A percentile compares a stretch with the other conserved stretches of the same genome.
phyloP scores from a whole-genome alignment of 1,284 basidiomycete species.

The Meira miltonrushii region DNA sequence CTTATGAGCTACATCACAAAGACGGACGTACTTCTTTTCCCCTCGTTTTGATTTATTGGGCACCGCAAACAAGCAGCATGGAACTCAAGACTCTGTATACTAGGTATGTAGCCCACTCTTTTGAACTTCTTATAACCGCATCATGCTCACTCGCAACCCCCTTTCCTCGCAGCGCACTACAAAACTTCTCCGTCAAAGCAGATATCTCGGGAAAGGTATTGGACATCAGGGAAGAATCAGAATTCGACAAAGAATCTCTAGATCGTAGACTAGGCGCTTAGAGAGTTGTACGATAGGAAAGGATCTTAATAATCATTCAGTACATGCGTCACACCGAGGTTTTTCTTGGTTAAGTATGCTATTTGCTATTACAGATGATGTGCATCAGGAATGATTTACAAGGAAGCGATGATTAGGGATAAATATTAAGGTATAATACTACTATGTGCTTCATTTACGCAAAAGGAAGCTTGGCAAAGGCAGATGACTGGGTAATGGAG shows the following conservation, averaged over 20 bases:
- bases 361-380: no score
- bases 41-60: constrained; percentile 40
- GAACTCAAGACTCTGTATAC: constrained; percentile 46
- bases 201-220: constrained; percentile 44
- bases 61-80: constrained; percentile 37
- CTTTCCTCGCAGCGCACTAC: constrained; percentile 28
- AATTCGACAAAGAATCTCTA: constrained; percentile 21
- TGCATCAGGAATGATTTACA: no score
- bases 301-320: background rate
- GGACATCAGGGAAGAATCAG: constrained; percentile 37
- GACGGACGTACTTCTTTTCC: constrained; percentile 77
- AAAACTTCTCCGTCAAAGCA: constrained; percentile 33
- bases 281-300: background rate
- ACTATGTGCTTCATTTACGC: background rate
- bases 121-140: background rate
- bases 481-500: background rate
- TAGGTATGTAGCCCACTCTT: background rate
- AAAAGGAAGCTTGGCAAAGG: constrained; percentile 1
- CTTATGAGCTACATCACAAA: constrained; percentile 71
- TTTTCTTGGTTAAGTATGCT: background rate
- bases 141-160: background rate
- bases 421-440: background rate
- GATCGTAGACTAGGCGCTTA: constrained; percentile 35
- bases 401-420: no score
- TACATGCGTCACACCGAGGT: background rate